phyloP scores from a whole-genome alignment of 805 yeast genomes.

The Kodamaea lidongshanica region DNA sequence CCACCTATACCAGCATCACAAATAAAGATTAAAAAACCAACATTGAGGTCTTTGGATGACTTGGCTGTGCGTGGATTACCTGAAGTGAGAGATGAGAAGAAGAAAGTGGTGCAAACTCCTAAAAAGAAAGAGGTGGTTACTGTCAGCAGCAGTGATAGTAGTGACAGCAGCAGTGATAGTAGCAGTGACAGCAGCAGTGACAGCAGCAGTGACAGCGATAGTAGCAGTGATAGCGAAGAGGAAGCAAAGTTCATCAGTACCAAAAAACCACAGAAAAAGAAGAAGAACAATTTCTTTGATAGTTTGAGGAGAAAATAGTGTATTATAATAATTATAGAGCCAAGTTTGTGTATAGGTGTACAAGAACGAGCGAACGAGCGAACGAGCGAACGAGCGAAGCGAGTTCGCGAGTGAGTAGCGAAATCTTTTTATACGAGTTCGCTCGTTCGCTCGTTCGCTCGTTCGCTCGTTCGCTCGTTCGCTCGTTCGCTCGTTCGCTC shows the following conservation, averaged over 20 bases:
- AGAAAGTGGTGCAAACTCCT: constrained; percentile 1
- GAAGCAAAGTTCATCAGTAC: constrained; percentile 20
- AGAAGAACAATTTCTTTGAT: constrained; percentile 19
- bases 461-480: too few relatives aligned
- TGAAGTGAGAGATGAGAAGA: constrained; percentile 47
- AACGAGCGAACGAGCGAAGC: too few relatives aligned
- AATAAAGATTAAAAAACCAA: constrained; percentile 22
- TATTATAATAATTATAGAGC: too few relatives aligned
- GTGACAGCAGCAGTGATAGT: constrained; percentile 13
- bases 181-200: constrained; percentile 12
- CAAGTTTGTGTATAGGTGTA: background rate
- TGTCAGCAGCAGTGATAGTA: constrained; percentile 7
- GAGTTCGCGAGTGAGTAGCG: too few relatives aligned
- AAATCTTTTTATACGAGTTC: too few relatives aligned
- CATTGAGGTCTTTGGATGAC: constrained; percentile 50
- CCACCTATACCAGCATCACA: constrained; percentile 3
- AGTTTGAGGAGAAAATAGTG: constrained; percentile 20
- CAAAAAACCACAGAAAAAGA: constrained; percentile 15
- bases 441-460: too few relatives aligned
- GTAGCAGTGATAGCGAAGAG: constrained; percentile 4
- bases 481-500: too few relatives aligned
- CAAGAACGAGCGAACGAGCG: too few relatives aligned
- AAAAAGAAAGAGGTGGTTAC: constrained; percentile 1
- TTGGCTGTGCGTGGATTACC: constrained; percentile 63
- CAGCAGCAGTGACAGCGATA: constrained; percentile 9